A percentile compares a stretch with the other conserved stretches of the same genome.
phyloP scores from a whole-genome alignment of 1,284 basidiomycete species.

The Cutaneotrichosporon sp. region DNA sequence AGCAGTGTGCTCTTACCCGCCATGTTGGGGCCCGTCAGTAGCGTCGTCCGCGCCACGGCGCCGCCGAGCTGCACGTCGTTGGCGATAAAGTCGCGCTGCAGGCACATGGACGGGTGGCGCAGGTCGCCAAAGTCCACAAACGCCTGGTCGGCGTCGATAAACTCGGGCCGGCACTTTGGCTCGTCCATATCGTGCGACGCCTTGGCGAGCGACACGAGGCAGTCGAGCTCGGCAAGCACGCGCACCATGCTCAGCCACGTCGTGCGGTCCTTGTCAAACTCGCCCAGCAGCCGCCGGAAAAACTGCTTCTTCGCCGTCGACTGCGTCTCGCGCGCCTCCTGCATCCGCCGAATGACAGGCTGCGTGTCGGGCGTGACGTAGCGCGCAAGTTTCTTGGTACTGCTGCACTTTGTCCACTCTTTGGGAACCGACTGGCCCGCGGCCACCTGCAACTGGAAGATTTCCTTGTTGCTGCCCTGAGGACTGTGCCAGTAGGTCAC shows the following conservation, averaged over 20 bases:
- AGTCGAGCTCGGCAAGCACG: conserved; percentile 83
- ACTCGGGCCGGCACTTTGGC: conserved; percentile 83
- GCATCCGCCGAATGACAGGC: conserved; percentile 66
- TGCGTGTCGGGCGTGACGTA: conserved; percentile 71
- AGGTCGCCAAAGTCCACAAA: conserved; percentile 72
- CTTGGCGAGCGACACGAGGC: conserved; percentile 86
- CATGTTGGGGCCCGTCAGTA: conserved; percentile 84
- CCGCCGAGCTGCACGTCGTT: conserved; percentile 83
- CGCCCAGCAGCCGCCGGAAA: conserved; percentile 68
- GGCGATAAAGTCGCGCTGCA: conserved; percentile 79
- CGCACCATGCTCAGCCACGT: conserved; percentile 68
- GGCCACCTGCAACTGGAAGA: conserved; percentile 74
- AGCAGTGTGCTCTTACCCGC: conserved; percentile 77
- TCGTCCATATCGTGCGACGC: conserved; percentile 83
- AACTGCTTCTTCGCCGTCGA: conserved; percentile 73
- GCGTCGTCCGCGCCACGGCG: conserved; percentile 64
- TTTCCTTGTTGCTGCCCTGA: conserved; percentile 73
- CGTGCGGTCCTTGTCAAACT: conserved; percentile 78
- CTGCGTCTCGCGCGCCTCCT: conserved; percentile 85
- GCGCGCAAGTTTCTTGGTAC: conserved; percentile 67
- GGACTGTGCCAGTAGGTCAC: conserved; percentile 78
- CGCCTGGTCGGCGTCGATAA: conserved; percentile 73
- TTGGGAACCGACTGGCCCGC: conserved; percentile 63
- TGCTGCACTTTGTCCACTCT: conserved; percentile 75
- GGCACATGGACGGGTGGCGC: conserved; percentile 76